Evolutionary conservation across 495 filamentous ascomycete species (phyloP).

Genomic region (Recurvomyces mirabilis): DNA sequence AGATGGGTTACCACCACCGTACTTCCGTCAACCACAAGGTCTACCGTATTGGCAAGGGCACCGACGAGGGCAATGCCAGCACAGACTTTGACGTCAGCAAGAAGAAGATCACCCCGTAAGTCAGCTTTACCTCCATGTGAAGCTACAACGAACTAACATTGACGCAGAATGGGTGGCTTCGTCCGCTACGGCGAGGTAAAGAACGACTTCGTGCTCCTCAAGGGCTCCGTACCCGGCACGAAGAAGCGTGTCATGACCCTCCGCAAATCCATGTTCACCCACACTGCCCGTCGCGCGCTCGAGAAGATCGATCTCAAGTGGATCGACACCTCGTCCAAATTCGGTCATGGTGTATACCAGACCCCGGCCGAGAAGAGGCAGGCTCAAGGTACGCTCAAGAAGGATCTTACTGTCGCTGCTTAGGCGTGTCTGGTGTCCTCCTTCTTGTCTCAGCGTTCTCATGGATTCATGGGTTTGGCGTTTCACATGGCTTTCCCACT

Average conservation of each 20-base stretch:
- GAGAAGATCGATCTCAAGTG: conserved; percentile 99
- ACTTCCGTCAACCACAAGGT: conserved; percentile 99
- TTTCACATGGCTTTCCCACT: too few species aligned
- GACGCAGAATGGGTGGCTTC: conserved; percentile 83
- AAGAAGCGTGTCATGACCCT: conserved; percentile 99
- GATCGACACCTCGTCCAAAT: conserved; percentile 99
- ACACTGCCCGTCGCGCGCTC: conserved; percentile 85
- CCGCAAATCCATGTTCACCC: conserved; percentile 96
- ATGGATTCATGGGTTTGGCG: too few species aligned
- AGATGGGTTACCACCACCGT: conserved; percentile 99
- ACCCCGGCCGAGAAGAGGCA: conserved; percentile 91
- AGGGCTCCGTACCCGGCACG: conserved; percentile 93
- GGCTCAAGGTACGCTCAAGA: conserved; percentile 97
- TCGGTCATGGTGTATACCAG: conserved; percentile 99
- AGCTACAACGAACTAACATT: conserved; percentile 29
- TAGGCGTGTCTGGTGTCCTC: background rate
- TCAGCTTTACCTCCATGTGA: conserved; percentile 26
- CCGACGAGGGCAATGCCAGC: conserved; percentile 77
- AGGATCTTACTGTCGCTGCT: conserved; percentile 57
- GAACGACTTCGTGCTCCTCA: conserved; percentile 98
- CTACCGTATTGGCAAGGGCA: conserved; percentile 92
- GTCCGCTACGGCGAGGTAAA: conserved; percentile 98
- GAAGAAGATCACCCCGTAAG: conserved; percentile 99
- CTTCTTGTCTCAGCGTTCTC: too few species aligned
- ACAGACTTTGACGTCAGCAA: conserved; percentile 96